Evolutionary conservation across 2,329 filamentous ascomycete species (phyloP).

Genomic region (Falciphora oryzae): DNA sequence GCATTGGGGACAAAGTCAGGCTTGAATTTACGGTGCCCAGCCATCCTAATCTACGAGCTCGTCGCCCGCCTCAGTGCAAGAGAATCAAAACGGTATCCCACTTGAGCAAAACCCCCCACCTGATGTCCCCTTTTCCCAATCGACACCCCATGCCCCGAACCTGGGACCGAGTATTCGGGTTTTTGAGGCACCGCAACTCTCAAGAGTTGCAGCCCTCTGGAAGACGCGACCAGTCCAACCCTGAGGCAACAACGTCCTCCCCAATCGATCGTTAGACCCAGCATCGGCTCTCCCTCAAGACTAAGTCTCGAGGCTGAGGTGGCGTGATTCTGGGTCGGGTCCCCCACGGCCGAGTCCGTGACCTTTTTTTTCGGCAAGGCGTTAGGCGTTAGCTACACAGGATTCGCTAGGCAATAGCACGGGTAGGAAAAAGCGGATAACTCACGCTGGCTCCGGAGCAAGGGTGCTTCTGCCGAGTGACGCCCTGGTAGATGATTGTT

Average conservation of each 20-base stretch:
- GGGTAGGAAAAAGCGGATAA: background rate
- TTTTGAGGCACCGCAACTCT: constrained; percentile 6
- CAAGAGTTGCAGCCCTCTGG: background rate
- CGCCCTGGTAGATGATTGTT: background rate
- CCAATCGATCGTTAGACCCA: constrained; percentile 10
- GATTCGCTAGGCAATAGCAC: background rate
- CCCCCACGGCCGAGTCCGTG: constrained; percentile 14
- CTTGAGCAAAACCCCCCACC: constrained; percentile 10
- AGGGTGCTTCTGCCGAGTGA: constrained; percentile 12
- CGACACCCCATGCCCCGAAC: constrained; percentile 11
- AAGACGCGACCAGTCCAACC: constrained; percentile 16
- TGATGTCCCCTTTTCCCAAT: constrained; percentile 10
- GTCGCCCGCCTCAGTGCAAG: constrained; percentile 1
- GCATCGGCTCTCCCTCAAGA: constrained; percentile 5
- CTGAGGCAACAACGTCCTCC: constrained; percentile 5
- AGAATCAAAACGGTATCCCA: constrained; percentile 8
- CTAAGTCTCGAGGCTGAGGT: background rate
- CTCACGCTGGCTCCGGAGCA: constrained; percentile 14
- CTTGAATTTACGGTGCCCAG: constrained; percentile 10
- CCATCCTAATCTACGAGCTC: constrained; percentile 1
- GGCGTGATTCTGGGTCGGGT: constrained; percentile 9
- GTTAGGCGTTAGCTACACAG: background rate
- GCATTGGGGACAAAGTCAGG: constrained; percentile 7
- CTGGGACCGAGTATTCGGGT: constrained; percentile 6
- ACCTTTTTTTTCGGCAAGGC: constrained; percentile 2